Evolutionary conservation across 164 flowering plant genomes (phyloP).

Genomic region (Vitis amurensis): DNA sequence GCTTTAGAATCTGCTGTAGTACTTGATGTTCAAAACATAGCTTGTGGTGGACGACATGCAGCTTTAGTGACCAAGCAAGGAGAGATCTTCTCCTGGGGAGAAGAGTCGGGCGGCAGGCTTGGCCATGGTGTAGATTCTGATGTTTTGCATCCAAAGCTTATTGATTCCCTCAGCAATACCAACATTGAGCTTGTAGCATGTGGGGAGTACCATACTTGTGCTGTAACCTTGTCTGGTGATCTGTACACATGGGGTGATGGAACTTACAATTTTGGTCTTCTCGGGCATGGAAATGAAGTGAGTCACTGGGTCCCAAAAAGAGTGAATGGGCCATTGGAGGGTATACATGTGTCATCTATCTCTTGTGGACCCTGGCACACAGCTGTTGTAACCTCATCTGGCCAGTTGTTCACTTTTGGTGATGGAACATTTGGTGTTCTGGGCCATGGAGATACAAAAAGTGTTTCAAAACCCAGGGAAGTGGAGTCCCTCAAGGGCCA

Average conservation of each 20-base stretch:
- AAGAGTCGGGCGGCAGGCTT: conserved; percentile 95
- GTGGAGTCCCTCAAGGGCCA: conserved; percentile 96
- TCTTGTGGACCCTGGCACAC: conserved; percentile 99
- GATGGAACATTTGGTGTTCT: conserved; percentile 98
- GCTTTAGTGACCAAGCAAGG: conserved; percentile 96
- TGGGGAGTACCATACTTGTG: conserved; percentile 95
- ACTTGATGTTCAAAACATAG: conserved; percentile 95
- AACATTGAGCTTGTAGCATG: conserved; percentile 95
- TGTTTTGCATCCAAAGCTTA: conserved; percentile 91
- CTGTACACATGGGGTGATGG: conserved; percentile 98
- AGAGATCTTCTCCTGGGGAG: conserved; percentile 97
- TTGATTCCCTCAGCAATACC: conserved; percentile 73
- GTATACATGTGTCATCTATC: conserved; percentile 86
- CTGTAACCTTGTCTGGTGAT: conserved; percentile 97
- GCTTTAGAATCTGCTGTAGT: conserved; percentile 94
- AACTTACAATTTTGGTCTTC: conserved; percentile 80
- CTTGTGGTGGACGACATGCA: conserved; percentile 94
- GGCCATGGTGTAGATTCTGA: conserved; percentile 99
- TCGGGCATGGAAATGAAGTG: conserved; percentile 94
- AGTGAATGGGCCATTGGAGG: conserved; percentile 93
- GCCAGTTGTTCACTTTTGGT: conserved; percentile 95
- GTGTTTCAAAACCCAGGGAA: conserved; percentile 86
- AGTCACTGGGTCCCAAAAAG: conserved; percentile 97
- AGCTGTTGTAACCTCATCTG: conserved; percentile 94
- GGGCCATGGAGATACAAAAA: conserved; percentile 91